Evolutionary conservation across 257 asterid genomes (phyloP).

Genomic region (Jacaranda mimosifolia): DNA sequence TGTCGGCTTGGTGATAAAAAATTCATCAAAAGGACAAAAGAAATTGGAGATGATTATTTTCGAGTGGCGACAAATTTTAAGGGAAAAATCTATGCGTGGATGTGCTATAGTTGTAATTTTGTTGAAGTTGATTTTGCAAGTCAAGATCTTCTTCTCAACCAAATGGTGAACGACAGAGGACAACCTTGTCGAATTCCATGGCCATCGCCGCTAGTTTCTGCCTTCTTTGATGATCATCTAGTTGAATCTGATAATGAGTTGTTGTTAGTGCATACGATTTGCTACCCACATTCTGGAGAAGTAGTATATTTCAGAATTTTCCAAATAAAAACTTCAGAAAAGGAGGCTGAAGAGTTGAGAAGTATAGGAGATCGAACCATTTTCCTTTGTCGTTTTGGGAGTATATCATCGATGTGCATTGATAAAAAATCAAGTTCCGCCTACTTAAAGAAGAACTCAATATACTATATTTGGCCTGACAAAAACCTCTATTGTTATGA

Average conservation of each 20-base stretch:
- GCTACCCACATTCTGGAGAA: background rate
- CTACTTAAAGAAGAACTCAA: constrained; percentile 11
- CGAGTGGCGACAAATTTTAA: too few relatives aligned
- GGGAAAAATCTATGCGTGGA: too few relatives aligned
- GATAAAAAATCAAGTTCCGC: too few relatives aligned
- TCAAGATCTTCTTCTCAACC: background rate
- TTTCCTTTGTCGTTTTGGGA: background rate
- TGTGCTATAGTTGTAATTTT: background rate
- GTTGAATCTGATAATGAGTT: background rate
- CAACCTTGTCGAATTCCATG: background rate
- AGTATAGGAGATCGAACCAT: constrained; percentile 18
- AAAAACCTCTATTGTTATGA: constrained; percentile 2
- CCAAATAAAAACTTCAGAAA: background rate
- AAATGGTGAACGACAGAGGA: background rate
- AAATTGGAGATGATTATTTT: too few relatives aligned
- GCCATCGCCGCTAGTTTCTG: background rate
- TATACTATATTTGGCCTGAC: background rate
- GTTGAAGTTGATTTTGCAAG: background rate
- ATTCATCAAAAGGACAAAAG: background rate
- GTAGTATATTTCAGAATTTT: background rate
- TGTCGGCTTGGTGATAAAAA: constrained; percentile 8
- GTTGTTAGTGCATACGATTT: constrained; percentile 7
- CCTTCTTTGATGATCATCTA: background rate
- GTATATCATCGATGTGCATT: background rate
- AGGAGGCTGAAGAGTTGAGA: background rate